A percentile compares a stretch with the other conserved stretches of the same genome.
These are phyloP conservation scores for Lentinula lateritia DNA, from an alignment of 768 basidiomycete genomes.

Conservation along the genomic window DNA sequence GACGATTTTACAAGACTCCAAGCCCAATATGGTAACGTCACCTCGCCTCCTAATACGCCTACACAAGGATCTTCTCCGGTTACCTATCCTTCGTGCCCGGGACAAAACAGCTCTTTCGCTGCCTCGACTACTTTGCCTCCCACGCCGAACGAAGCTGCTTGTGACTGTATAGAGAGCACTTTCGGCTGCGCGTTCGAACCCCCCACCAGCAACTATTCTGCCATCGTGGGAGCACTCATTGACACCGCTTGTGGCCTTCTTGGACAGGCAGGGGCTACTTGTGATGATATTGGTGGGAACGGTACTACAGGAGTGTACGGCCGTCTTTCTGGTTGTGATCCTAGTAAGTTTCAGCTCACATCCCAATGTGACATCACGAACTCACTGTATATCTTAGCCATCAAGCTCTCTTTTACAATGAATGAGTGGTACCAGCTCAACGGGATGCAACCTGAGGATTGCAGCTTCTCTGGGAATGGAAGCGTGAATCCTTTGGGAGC, in stretches of 20 bases:
- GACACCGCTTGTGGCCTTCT: slow-evolving; percentile 75
- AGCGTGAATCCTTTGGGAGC: slow-evolving; percentile 61
- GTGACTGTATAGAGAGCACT: slow-evolving; percentile 62
- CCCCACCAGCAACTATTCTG: slow-evolving; percentile 51
- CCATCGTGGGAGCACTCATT: slow-evolving; percentile 54
- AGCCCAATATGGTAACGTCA: slow-evolving; percentile 50
- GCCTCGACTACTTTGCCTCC: slow-evolving; percentile 72
- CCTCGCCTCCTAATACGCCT: slow-evolving; percentile 56
- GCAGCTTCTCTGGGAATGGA: slow-evolving; percentile 82
- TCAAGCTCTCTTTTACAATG: slow-evolving; percentile 82
- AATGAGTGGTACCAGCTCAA: slow-evolving; percentile 68
- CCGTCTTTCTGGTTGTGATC: slow-evolving; percentile 69
- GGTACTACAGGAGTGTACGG: slow-evolving; percentile 78
- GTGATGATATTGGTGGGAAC: slow-evolving; percentile 65
- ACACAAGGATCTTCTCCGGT: slow-evolving; percentile 31
- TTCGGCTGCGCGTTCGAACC: slow-evolving; percentile 76
- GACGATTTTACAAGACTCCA: slow-evolving; percentile 65
- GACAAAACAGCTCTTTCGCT: slow-evolving; percentile 49
- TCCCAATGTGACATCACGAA: slow-evolving; percentile 6
- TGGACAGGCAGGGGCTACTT: slow-evolving; percentile 53
- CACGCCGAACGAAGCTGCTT: slow-evolving; percentile 79
- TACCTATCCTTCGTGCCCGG: slow-evolving; percentile 61
- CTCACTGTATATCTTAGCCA: slow-evolving; percentile 34
- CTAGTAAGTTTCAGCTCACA: slow-evolving; percentile 38
- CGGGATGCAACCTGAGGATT: slow-evolving; percentile 53